A percentile compares a stretch with the other conserved stretches of the same genome.
Evolutionary conservation across 1,284 basidiomycete species (phyloP).

Genomic region (Neolentinus lepideus): DNA sequence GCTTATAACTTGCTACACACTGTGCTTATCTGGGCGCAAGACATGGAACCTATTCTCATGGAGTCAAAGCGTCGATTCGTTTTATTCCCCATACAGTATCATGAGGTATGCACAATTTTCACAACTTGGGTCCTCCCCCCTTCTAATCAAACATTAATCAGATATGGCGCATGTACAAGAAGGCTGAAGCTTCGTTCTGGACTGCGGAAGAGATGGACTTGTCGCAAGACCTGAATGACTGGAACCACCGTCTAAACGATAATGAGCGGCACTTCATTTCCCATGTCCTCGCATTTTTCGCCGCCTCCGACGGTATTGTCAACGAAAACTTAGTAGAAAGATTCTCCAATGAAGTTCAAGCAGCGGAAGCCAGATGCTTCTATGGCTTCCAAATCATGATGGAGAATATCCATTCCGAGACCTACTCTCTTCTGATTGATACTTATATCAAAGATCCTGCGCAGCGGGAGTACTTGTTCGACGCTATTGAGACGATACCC

Average conservation of each 20-base stretch:
- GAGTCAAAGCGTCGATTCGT: slow-evolving; percentile 82
- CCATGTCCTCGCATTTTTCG: slow-evolving; percentile 95
- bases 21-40: slow-evolving; percentile 23
- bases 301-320: slow-evolving; percentile 96
- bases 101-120: slow-evolving; percentile 51
- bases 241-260: slow-evolving; percentile 89
- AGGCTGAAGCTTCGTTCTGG: slow-evolving; percentile 92
- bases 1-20: not conserved
- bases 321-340: slow-evolving; percentile 97
- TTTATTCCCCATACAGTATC: slow-evolving; percentile 91
- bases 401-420: slow-evolving; percentile 97
- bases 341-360: slow-evolving; percentile 93
- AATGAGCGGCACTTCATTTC: slow-evolving; percentile 96
- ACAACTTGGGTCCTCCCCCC: too few relatives aligned
- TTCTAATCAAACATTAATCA: slow-evolving; percentile 23
- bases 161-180: slow-evolving; percentile 99
- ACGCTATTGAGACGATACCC: slow-evolving; percentile 92
- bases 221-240: slow-evolving; percentile 88
- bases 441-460: slow-evolving; percentile 91
- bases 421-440: slow-evolving; percentile 97
- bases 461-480: slow-evolving; percentile 85
- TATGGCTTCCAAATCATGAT: slow-evolving; percentile 99
- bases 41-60: slow-evolving; percentile 78
- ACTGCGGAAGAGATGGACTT: slow-evolving; percentile 98
- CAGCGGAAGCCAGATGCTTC: slow-evolving; percentile 94